A percentile compares a stretch with the other conserved stretches of the same genome.
Evolutionary conservation across 2,329 filamentous ascomycete genomes (phyloP).

Genomic region (Fusarium coffeatum): DNA sequence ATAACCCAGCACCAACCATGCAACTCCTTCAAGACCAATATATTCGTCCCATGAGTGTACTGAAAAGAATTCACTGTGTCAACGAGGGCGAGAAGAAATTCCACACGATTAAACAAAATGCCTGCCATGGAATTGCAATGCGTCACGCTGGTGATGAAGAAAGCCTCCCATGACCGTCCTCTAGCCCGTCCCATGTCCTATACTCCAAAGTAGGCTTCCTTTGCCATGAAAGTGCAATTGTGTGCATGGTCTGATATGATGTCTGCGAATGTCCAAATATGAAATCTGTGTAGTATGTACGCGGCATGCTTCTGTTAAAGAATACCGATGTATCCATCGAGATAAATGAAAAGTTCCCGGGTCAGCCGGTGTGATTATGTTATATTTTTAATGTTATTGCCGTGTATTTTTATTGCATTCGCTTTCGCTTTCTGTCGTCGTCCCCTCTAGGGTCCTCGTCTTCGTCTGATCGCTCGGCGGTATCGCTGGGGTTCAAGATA

Average conservation of each 20-base stretch:
- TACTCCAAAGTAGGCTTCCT: slow-evolving; percentile 32
- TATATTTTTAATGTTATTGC: background rate
- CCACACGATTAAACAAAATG: slow-evolving; percentile 34
- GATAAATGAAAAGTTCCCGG: background rate
- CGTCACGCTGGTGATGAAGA: slow-evolving; percentile 33
- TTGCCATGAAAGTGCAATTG: slow-evolving; percentile 26
- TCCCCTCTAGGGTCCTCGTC: slow-evolving; percentile 67
- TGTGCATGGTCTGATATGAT: slow-evolving; percentile 22
- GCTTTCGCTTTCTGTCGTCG: slow-evolving; percentile 71
- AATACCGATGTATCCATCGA: background rate
- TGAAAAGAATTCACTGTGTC: slow-evolving; percentile 16
- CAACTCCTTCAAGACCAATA: slow-evolving; percentile 27
- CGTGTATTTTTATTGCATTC: slow-evolving; percentile 68
- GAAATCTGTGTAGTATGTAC: slow-evolving; percentile 29
- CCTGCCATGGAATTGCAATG: slow-evolving; percentile 38
- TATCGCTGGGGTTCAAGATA: slow-evolving; percentile 71
- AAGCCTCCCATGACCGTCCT: slow-evolving; percentile 27
- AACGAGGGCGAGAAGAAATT: slow-evolving; percentile 6
- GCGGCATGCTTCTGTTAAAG: slow-evolving; percentile 4
- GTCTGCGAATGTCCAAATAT: slow-evolving; percentile 18
- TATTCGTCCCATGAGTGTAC: slow-evolving; percentile 12
- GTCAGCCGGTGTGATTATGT: background rate
- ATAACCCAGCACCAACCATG: slow-evolving; percentile 29
- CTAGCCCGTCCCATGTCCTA: slow-evolving; percentile 30
- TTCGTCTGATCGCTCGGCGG: slow-evolving; percentile 66